Base-by-base conservation (phyloP, 495 filamentous ascomycete genomes). In the Daldinia decipiens region DNA sequence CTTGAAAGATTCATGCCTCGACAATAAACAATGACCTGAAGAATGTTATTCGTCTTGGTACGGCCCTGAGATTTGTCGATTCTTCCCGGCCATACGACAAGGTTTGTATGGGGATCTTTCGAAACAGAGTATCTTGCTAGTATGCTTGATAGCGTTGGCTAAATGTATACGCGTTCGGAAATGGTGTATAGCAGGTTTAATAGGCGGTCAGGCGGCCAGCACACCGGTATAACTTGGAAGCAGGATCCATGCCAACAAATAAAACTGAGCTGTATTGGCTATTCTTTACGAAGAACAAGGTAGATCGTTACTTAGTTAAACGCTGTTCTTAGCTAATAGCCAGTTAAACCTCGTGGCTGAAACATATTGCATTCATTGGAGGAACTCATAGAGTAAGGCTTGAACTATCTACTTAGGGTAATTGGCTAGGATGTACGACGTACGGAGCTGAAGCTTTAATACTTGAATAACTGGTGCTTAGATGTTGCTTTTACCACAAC, bases 1-100 rank as follows among this genome's bases (percentile, higher is more conserved):
- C 15, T 34, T 19, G 21, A n/a, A 67, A 85, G 83, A 86, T 89
- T 47, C 87, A 89, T 67, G 85, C 83, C 0, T 84, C 83, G 6
- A 83, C 82, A 4, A 78, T 86, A 40, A 90, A 88, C 63, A 80
- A 88, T 57, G 86, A 88, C 68, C 79, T 78, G 0, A 76, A 84
- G n/a, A 82, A 84, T 69, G 77, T 85, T 0, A 88, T 89, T 52
- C 79, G 87, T 11, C 80, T 89, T 29, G 84, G 83, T 12, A 88
- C 86, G 6, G 87, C 88, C 73, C 69, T 88, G 40, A 80, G 87
- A 47, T 89, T 87, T 74, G 82, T 84, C 2, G 74, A 83, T 66
- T 84, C 83, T 15, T 82, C 81, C 0, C 82, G 79, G 61, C 82
- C 81, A 21, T 86, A 80, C 73, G 85, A 87, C 66, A 79, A 55